Base-by-base conservation (phyloP, 495 filamentous ascomycete species). In the Stereocaulon alpinum region DNA sequence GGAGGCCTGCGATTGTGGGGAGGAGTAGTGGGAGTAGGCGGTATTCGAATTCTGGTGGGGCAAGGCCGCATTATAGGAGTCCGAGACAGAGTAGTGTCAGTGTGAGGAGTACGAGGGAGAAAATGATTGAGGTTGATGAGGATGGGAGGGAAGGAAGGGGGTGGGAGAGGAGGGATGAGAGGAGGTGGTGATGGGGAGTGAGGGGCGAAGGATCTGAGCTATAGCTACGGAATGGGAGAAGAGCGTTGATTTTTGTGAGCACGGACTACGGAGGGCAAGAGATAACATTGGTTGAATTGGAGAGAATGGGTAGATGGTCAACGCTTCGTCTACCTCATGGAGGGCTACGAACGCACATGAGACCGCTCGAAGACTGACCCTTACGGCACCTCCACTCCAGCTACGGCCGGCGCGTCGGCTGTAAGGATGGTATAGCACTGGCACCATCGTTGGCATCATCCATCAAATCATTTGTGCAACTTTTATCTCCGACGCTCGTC, bases 371-470 rank as follows among this genome's bases (percentile, higher is more conserved):
- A 24, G 24, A 24, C 24, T 24, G 24, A 24, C 24, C 24, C 24
- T 1, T 24, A 24, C 24, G 1, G 24, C 24, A 1, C 24, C 24
- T 24, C 24, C 24, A 24, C 24, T 24, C 24, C 24, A 24, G 47
- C 49, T 52, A 52, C 30, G 49, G 20, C 17, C 44, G 56, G 30
- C 63, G 63, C 22, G 44, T 49, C 18, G 63, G 63, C 53, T 55
- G 61, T 37, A 66, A 61, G 32, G 66, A 61, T 6, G 47, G 65
- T 44, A 58, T 64, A 43, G 22, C 59, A 37, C 55, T 64, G 27
- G 56, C 60, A 40, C 49, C 59, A 29, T 64, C 63, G 22, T 64
- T 63, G 52, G 56, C 61, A 20, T 60, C 59, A 62, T 71, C 65
- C 48, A 65, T 49, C 40, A 65, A 32, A 30, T 24, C 55, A 29